These are phyloP conservation scores for Coemansia sp. DNA, from an alignment of 192 early-diverging fungal species.

Conservation along the genomic window DNA sequence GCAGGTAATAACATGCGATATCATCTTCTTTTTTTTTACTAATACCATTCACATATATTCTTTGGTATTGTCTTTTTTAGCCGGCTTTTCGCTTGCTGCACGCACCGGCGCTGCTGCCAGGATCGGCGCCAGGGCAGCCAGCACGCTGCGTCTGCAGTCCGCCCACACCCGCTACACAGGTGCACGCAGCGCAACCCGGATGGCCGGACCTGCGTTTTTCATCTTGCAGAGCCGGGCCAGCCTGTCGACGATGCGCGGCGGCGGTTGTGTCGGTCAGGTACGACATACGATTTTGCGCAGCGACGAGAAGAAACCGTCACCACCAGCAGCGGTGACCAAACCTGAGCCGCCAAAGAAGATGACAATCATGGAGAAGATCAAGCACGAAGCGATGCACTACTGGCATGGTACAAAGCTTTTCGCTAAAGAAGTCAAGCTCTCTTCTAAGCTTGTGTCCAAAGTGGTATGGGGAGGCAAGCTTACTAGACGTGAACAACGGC, in stretches of 20 bases:
- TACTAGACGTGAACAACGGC: slow-evolving; percentile 82
- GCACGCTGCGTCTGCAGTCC: not conserved
- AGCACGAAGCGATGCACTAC: slow-evolving; percentile 86
- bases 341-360: slow-evolving; percentile 59
- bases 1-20: too few relatives aligned
- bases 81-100: not conserved
- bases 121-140: not conserved
- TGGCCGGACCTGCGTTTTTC: too few relatives aligned
- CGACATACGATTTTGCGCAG: not conserved
- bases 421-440: slow-evolving; percentile 84
- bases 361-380: slow-evolving; percentile 71
- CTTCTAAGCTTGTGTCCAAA: slow-evolving; percentile 71
- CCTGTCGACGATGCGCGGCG: slow-evolving; percentile 30
- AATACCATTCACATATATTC: too few relatives aligned
- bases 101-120: not conserved
- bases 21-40: too few relatives aligned
- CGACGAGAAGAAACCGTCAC: slow-evolving; percentile 4
- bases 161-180: not conserved
- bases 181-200: too few relatives aligned
- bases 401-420: slow-evolving; percentile 93
- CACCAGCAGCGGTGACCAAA: slow-evolving; percentile 4
- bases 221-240: too few relatives aligned
- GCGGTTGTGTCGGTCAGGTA: too few relatives aligned
- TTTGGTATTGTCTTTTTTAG: not conserved
- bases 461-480: slow-evolving; percentile 74